Conservation (phyloP, 352 stramenopile genomes). For the Globisporangium spinosum region DNA sequence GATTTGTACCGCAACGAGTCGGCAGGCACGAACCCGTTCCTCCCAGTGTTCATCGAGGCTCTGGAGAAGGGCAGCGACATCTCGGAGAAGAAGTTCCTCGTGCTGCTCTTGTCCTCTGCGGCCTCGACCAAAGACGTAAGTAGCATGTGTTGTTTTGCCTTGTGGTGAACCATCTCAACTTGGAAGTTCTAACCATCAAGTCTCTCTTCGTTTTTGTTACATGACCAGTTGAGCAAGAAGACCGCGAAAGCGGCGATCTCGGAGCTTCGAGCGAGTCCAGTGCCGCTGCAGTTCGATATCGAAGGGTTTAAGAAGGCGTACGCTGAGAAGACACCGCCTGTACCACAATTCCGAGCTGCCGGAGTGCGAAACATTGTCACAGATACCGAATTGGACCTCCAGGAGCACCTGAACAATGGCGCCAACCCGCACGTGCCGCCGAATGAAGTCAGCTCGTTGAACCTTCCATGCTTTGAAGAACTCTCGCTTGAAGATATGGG, state of each 20-base stretch:
- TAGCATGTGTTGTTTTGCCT: background rate
- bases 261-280: conserved; percentile 55
- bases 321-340: conserved; percentile 63
- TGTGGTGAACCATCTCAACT: background rate
- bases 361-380: conserved; percentile 80
- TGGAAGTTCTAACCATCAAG: conserved; percentile 13
- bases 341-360: conserved; percentile 73
- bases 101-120: conserved; percentile 54
- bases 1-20: conserved; percentile 84
- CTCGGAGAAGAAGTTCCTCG: conserved; percentile 78
- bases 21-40: conserved; percentile 78
- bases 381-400: conserved; percentile 76
- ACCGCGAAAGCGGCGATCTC: conserved; percentile 66
- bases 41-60: conserved; percentile 83
- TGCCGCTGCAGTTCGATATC: conserved; percentile 53
- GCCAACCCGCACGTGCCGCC: conserved; percentile 60
- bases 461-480: conserved; percentile 65
- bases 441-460: conserved; percentile 68
- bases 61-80: conserved; percentile 69
- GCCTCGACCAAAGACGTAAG: conserved; percentile 50
- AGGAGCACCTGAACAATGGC: conserved; percentile 82
- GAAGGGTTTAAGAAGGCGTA: conserved; percentile 65
- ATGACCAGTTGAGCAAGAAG: conserved; percentile 50
- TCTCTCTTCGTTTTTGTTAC: conserved; percentile 6
- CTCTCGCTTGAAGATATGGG: conserved; percentile 75